A percentile compares a stretch with the other conserved stretches of the same genome.
phyloP scores from a whole-genome alignment of 192 early-diverging fungal genomes.

The Backusella sp. region DNA sequence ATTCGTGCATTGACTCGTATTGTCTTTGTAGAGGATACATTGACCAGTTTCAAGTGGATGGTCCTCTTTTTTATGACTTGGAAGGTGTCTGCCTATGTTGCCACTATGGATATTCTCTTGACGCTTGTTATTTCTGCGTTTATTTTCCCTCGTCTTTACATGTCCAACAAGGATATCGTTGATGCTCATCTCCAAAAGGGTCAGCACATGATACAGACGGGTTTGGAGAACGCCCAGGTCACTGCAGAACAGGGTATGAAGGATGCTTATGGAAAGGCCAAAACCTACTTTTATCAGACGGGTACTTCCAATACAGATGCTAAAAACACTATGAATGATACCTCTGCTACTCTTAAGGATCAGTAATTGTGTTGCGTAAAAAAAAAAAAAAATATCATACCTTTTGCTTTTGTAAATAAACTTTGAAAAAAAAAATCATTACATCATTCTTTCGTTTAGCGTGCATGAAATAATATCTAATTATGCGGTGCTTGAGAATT shows the following conservation, averaged over 20 bases:
- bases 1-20: slow-evolving; percentile 19
- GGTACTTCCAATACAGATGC: slow-evolving; percentile 32
- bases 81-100: slow-evolving; percentile 21
- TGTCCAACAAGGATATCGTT: slow-evolving; percentile 25
- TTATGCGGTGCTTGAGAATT: neutral
- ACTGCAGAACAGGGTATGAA: slow-evolving; percentile 1
- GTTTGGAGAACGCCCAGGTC: slow-evolving; percentile 1
- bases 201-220: neutral
- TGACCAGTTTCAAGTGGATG: slow-evolving; percentile 22
- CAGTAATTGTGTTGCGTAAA: neutral
- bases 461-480: neutral
- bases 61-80: slow-evolving; percentile 15
- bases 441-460: neutral
- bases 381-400: neutral
- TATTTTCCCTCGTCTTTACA: slow-evolving; percentile 26
- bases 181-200: slow-evolving; percentile 23
- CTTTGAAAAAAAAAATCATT: neutral
- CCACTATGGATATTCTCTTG: slow-evolving; percentile 16
- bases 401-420: neutral
- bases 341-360: slow-evolving; percentile 13
- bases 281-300: slow-evolving; percentile 15
- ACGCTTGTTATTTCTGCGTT: slow-evolving; percentile 13
- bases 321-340: slow-evolving; percentile 17
- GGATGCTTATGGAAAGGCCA: slow-evolving; percentile 24
- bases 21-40: slow-evolving; percentile 20